Evolutionary conservation across 208 protist species (phyloP).

Genomic region (Acanthamoeba lugdunensis): DNA sequence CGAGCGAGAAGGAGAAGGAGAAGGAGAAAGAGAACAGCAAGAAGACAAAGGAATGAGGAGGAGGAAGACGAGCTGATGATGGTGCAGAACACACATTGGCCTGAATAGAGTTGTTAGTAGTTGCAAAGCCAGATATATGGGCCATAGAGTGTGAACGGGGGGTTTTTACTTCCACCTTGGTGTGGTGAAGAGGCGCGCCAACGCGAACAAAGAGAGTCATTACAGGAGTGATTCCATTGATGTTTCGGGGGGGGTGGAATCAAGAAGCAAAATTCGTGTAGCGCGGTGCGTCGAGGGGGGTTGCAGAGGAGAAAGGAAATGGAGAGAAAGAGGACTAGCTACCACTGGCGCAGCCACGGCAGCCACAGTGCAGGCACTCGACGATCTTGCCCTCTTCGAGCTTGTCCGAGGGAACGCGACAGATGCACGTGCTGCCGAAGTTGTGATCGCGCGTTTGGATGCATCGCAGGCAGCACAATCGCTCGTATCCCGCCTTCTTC

Average conservation of each 20-base stretch:
- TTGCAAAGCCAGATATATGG: too few relatives aligned
- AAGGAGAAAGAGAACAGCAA: background rate
- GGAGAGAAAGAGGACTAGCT: background rate
- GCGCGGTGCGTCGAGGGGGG: background rate
- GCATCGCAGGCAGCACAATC: conserved; percentile 88
- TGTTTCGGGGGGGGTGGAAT: too few relatives aligned
- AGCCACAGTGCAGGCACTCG: conserved; percentile 88
- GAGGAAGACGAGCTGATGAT: too few relatives aligned
- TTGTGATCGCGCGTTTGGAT: conserved; percentile 88
- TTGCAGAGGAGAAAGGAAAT: background rate
- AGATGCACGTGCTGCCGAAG: conserved; percentile 88
- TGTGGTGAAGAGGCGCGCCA: background rate
- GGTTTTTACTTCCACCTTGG: background rate
- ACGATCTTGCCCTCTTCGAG: conserved; percentile 83
- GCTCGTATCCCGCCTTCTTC: conserved; percentile 91
- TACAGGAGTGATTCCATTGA: background rate
- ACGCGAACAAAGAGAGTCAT: background rate
- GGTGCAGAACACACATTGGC: too few relatives aligned
- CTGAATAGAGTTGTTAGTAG: too few relatives aligned
- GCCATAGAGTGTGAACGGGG: too few relatives aligned
- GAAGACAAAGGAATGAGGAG: too few relatives aligned
- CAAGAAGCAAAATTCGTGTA: background rate
- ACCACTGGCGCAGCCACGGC: conserved; percentile 85
- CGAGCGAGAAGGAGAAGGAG: background rate
- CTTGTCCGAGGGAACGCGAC: conserved; percentile 86